Evolutionary conservation across 2,329 filamentous ascomycete genomes (phyloP), one percentile per base, ranked within the genome.

Genomic region (Passalora sequoiae): DNA sequence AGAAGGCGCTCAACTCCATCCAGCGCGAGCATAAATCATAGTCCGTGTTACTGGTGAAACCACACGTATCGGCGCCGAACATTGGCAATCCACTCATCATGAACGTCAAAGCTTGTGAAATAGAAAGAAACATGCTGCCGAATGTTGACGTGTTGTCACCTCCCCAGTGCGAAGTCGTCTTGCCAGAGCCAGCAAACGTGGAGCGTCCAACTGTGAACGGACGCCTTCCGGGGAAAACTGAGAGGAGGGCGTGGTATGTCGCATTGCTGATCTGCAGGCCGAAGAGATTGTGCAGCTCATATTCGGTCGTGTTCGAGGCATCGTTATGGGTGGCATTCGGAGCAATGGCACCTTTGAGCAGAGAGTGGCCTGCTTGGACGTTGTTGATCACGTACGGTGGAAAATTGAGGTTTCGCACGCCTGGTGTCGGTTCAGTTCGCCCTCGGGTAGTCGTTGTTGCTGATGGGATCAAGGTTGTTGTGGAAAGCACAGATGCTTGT

Each of bases 1-100:
- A 85, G 69, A 87, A 87, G 8, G 83, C 83, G 1, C 72, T 76
- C 3, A 60, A 43, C 37, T 52, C 40, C 45, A 55, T 53, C 59
- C 58, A 61, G 4, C 58, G 50, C 12, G 46, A 31, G 35, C 58
- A 60, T 6, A 60, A 51, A 20, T 58, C 50, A 12, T 44, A 39
- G 25, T 46, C 48, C 1, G 57, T 50, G 19, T 58, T 58, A 2
- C 44, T 43, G 3, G 43, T 43, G 37, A 60, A 60, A 4, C 58
- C 58, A 35, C 57, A 60, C 15, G 51, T 55, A 32, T 60, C 58
- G 8, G 50, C 51, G 17, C 57, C 57, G 35, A 60, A 60, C 53
- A 60, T 56, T 9, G 56, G 56, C 3, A 59, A 38, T 4, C 56
- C 57, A 16, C 37, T 40, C 50, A 60, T 60, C 42, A 48, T 40